Conservation (phyloP, 2,329 filamentous ascomycete genomes). For the Alternaria hordeiaustralica region DNA sequence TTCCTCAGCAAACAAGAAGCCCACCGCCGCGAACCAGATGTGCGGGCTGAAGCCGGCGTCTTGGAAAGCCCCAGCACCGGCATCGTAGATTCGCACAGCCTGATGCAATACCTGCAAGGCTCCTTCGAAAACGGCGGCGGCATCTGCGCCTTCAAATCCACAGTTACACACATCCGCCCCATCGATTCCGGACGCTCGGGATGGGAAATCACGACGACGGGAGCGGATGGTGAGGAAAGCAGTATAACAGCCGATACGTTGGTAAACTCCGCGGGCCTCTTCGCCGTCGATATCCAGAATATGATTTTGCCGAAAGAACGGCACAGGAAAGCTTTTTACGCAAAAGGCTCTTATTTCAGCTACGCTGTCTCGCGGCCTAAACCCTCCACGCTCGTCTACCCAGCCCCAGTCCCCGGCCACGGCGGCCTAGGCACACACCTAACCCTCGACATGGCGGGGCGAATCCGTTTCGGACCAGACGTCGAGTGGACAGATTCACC, state of each 20-base stretch:
- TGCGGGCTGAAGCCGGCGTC: constrained; percentile 73
- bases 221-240: constrained; percentile 48
- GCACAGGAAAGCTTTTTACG: constrained; percentile 73
- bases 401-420: constrained; percentile 79
- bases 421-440: constrained; percentile 91
- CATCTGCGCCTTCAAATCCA: constrained; percentile 71
- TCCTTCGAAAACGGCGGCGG: constrained; percentile 80
- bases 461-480: constrained; percentile 91
- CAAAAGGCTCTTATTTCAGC: constrained; percentile 95
- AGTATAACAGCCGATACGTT: constrained; percentile 76
- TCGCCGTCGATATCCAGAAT: constrained; percentile 78
- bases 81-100: constrained; percentile 84
- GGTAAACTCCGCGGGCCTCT: constrained; percentile 85
- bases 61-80: constrained; percentile 88
- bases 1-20: constrained; percentile 73
- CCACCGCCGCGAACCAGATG: constrained; percentile 71
- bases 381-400: constrained; percentile 81
- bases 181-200: constrained; percentile 62
- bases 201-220: constrained; percentile 69
- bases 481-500: constrained; percentile 87
- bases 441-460: constrained; percentile 84
- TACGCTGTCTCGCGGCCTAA: constrained; percentile 72
- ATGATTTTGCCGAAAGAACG: constrained; percentile 70
- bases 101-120: constrained; percentile 82
- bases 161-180: constrained; percentile 67